Conservation (phyloP, 768 basidiomycete species). For the Erythrobasidium yunnanense region DNA sequence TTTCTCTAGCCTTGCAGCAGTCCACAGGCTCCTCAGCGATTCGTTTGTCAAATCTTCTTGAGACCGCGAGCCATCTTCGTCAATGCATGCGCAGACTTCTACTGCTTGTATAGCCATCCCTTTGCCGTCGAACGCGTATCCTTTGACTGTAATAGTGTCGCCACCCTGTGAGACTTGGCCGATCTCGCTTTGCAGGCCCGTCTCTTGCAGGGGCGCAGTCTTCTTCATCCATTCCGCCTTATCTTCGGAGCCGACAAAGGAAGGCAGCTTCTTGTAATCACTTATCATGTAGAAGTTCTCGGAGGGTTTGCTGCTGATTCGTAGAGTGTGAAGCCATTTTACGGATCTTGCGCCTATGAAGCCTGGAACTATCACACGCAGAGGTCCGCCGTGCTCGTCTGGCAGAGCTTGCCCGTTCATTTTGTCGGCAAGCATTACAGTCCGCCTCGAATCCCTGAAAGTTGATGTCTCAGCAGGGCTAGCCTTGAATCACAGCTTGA, state of each 20-base stretch:
- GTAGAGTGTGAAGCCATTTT: conserved; percentile 48
- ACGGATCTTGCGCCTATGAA: conserved; percentile 50
- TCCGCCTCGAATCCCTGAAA: background rate
- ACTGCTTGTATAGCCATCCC: background rate
- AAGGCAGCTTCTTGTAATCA: conserved; percentile 9
- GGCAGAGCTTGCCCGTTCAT: conserved; percentile 3
- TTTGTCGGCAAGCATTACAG: background rate
- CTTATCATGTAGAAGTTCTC: conserved; percentile 15
- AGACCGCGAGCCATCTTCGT: background rate
- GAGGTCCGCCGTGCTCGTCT: conserved; percentile 54
- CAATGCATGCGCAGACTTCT: background rate
- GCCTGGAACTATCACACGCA: conserved; percentile 56
- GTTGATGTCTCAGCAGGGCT: background rate
- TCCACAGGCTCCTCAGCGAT: background rate
- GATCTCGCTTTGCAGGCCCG: conserved; percentile 2
- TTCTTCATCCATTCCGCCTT: conserved; percentile 5
- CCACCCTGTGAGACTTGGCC: background rate
- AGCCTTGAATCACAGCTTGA: too few species aligned
- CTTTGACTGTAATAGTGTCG: background rate
- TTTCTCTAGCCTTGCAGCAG: background rate
- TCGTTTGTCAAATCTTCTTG: background rate
- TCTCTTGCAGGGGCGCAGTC: conserved; percentile 3
- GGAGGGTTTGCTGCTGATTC: background rate
- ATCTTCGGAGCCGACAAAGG: background rate
- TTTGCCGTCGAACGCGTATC: background rate